phyloP scores from a whole-genome alignment of 371 early-diverging fungal species.

The Paramicrosporidium saccamoebae region DNA sequence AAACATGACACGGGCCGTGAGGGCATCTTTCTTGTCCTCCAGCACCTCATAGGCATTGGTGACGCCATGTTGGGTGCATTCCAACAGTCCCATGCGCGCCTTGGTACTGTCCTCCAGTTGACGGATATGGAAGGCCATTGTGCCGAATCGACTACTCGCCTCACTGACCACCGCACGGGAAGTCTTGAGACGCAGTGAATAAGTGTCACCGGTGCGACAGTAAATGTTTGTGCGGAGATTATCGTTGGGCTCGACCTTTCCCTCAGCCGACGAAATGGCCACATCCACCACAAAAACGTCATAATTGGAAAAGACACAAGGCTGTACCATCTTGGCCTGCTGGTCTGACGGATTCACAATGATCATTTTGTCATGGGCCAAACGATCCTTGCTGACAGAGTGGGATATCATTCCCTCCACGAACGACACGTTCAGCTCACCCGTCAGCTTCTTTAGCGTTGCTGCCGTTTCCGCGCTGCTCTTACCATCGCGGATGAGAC shows the following conservation, averaged over 20 bases:
- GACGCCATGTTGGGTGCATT: slow-evolving; percentile 30
- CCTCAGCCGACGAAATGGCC: slow-evolving; percentile 42
- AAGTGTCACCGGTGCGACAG: slow-evolving; percentile 39
- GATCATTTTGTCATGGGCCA: slow-evolving; percentile 60
- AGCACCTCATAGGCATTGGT: slow-evolving; percentile 34
- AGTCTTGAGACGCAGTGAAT: slow-evolving; percentile 52
- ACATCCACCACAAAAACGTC: slow-evolving; percentile 53
- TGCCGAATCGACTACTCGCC: slow-evolving; percentile 27
- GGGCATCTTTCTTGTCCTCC: slow-evolving; percentile 28
- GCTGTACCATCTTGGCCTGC: slow-evolving; percentile 22
- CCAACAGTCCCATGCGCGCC: slow-evolving; percentile 50
- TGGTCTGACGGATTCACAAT: slow-evolving; percentile 41
- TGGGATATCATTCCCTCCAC: slow-evolving; percentile 52
- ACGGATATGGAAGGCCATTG: slow-evolving; percentile 47
- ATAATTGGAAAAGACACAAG: slow-evolving; percentile 34
- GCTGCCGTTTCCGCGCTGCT: slow-evolving; percentile 29
- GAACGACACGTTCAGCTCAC: slow-evolving; percentile 45
- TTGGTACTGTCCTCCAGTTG: slow-evolving; percentile 31
- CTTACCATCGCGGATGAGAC: slow-evolving; percentile 52
- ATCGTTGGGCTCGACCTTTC: slow-evolving; percentile 21
- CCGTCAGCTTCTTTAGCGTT: slow-evolving; percentile 29
- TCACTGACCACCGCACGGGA: slow-evolving; percentile 32
- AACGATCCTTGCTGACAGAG: slow-evolving; percentile 38
- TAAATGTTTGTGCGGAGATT: slow-evolving; percentile 43
- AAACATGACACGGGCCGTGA: slow-evolving; percentile 51